Percentiles rank a stretch among this genome's conserved stretches.
These are phyloP conservation scores for Trichosporon asahii DNA, from an alignment of 1,284 basidiomycete species.

Conservation along the genomic window DNA sequence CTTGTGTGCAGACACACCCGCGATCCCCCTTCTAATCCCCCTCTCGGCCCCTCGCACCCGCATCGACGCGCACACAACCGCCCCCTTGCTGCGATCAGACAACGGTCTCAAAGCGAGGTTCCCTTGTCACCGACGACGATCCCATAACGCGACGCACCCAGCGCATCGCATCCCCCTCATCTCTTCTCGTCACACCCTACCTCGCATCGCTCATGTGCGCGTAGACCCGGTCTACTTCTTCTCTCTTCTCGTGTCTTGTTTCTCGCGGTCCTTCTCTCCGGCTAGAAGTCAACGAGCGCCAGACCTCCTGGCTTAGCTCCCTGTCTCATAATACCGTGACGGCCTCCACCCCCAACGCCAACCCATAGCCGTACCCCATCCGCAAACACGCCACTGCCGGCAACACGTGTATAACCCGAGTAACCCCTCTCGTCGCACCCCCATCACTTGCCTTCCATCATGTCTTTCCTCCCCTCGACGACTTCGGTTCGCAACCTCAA, in stretches of 20 bases:
- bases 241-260: neutral
- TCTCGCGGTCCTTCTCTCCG: slow-evolving; percentile 11
- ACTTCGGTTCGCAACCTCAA: slow-evolving; percentile 8
- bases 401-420: slow-evolving; percentile 2
- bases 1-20: neutral
- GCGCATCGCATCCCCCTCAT: neutral
- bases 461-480: slow-evolving; percentile 3
- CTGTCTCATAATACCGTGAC: neutral
- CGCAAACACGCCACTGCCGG: neutral
- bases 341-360: neutral
- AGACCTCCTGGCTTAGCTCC: neutral
- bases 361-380: slow-evolving; percentile 1
- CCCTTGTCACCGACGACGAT: slow-evolving; percentile 1
- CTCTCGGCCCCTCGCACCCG: neutral
- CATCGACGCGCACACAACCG: neutral
- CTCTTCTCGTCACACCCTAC: slow-evolving; percentile 1
- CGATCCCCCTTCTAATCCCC: neutral
- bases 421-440: neutral
- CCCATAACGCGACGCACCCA: slow-evolving; percentile 5
- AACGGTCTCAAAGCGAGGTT: neutral
- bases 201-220: neutral
- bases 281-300: slow-evolving; percentile 13
- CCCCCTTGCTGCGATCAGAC: neutral
- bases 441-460: neutral
- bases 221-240: neutral